A percentile compares a stretch with the other conserved stretches of the same genome.
Evolutionary conservation across 2,329 filamentous ascomycete species (phyloP).

Genomic region (Neofusicoccum cordaticola): DNA sequence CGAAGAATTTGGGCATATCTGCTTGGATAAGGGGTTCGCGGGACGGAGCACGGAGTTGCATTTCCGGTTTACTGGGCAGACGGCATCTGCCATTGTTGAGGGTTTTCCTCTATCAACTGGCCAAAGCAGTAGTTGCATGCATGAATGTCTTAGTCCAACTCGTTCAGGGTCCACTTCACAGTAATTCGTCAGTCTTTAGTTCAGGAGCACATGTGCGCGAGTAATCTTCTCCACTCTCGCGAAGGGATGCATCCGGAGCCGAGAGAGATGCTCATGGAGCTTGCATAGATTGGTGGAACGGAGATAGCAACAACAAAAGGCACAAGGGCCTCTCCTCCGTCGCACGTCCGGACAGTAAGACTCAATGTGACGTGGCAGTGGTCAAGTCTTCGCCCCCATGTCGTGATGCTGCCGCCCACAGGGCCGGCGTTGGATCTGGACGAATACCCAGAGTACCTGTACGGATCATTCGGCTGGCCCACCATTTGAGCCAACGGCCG

Average conservation of each 20-base stretch:
- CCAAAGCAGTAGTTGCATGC: neutral
- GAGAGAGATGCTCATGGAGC: neutral
- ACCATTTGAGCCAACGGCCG: no score
- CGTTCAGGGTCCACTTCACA: neutral
- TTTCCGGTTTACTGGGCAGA: neutral
- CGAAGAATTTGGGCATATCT: neutral
- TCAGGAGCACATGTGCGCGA: neutral
- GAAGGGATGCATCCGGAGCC: neutral
- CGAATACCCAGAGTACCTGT: no score
- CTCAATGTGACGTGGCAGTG: no score
- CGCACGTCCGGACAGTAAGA: no score
- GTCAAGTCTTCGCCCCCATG: no score
- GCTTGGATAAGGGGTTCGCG: slow-evolving; percentile 7
- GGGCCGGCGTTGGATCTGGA: no score
- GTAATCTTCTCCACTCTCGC: neutral
- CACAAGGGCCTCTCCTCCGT: no score
- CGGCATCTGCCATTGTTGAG: neutral
- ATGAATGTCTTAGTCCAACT: neutral
- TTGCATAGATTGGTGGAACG: neutral
- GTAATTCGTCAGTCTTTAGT: neutral
- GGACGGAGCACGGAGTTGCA: slow-evolving; percentile 4
- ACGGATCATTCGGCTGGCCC: no score
- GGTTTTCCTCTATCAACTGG: neutral
- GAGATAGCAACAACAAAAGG: neutral
- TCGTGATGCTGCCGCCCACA: no score